Percentiles rank a stretch among this genome's conserved stretches.
phyloP scores from a whole-genome alignment of 148 eudicot genomes.

The Cornus suecica region DNA sequence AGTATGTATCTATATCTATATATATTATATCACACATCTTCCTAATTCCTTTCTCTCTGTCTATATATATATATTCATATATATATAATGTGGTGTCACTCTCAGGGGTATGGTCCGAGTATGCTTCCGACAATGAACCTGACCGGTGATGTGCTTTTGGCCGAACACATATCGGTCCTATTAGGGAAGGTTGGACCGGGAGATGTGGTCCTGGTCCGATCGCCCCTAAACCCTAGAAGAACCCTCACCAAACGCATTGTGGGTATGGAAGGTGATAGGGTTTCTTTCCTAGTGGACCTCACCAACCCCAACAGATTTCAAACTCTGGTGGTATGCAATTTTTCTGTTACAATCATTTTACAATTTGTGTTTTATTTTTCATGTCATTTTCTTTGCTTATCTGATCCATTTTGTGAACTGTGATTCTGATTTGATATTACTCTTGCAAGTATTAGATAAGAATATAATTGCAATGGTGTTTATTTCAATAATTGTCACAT shows the following conservation, averaged over 20 bases:
- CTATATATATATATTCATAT: background rate
- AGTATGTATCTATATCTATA: too few relatives aligned
- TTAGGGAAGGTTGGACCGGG: slow-evolving; percentile 48
- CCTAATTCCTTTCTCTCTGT: slow-evolving; percentile 4
- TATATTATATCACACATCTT: too few relatives aligned
- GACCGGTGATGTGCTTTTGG: slow-evolving; percentile 55
- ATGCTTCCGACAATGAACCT: slow-evolving; percentile 81
- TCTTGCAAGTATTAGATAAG: too few relatives aligned
- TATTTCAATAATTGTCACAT: too few relatives aligned
- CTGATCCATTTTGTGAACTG: too few relatives aligned
- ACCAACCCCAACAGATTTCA: slow-evolving; percentile 27
- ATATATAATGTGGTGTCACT: background rate
- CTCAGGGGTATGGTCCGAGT: slow-evolving; percentile 73
- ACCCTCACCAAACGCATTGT: slow-evolving; percentile 60
- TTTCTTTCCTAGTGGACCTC: slow-evolving; percentile 55
- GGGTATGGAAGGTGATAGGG: slow-evolving; percentile 57
- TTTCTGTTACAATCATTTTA: background rate
- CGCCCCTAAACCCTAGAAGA: slow-evolving; percentile 79
- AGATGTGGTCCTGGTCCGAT: slow-evolving; percentile 57
- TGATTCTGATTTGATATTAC: too few relatives aligned
- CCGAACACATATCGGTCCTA: slow-evolving; percentile 50
- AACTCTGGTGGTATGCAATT: slow-evolving; percentile 23
- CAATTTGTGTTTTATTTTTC: background rate
- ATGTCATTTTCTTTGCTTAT: background rate
- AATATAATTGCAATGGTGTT: too few relatives aligned